A percentile compares a stretch with the other conserved stretches of the same genome.
Evolutionary conservation across 2,329 filamentous ascomycete species (phyloP).

Genomic region (Penicillium sp.): DNA sequence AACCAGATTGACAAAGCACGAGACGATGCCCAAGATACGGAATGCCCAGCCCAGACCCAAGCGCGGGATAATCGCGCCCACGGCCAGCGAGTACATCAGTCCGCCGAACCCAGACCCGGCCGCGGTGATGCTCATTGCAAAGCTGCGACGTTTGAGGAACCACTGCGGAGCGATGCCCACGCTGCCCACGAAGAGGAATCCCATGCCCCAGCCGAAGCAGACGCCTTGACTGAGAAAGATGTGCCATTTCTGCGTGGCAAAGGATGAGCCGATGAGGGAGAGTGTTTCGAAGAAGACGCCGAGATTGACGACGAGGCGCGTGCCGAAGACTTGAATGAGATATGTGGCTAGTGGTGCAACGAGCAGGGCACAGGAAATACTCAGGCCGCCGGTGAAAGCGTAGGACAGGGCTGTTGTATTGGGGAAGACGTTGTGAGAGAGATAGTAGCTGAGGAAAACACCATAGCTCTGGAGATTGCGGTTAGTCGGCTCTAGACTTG

Average conservation of each 20-base stretch:
- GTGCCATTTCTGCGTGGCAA: slow-evolving; percentile 60
- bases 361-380: slow-evolving; percentile 60
- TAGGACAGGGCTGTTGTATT: slow-evolving; percentile 58
- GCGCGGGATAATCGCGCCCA: slow-evolving; percentile 59
- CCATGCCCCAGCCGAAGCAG: slow-evolving; percentile 65
- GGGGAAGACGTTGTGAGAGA: slow-evolving; percentile 57
- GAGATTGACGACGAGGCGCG: slow-evolving; percentile 56
- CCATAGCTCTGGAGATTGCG: slow-evolving; percentile 46
- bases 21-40: slow-evolving; percentile 59
- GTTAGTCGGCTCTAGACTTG: neutral
- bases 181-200: slow-evolving; percentile 61
- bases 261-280: slow-evolving; percentile 59
- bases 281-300: slow-evolving; percentile 58
- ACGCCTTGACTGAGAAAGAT: slow-evolving; percentile 63
- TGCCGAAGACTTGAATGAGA: slow-evolving; percentile 56
- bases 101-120: slow-evolving; percentile 63
- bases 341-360: slow-evolving; percentile 60
- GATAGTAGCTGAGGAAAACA: slow-evolving; percentile 63
- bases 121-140: slow-evolving; percentile 63
- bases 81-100: slow-evolving; percentile 59
- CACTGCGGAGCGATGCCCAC: slow-evolving; percentile 62
- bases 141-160: slow-evolving; percentile 59
- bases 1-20: slow-evolving; percentile 55
- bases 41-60: slow-evolving; percentile 64
- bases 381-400: slow-evolving; percentile 63